phyloP scores from a whole-genome alignment of 1,284 basidiomycete genomes.

The Sutorius eximius region DNA sequence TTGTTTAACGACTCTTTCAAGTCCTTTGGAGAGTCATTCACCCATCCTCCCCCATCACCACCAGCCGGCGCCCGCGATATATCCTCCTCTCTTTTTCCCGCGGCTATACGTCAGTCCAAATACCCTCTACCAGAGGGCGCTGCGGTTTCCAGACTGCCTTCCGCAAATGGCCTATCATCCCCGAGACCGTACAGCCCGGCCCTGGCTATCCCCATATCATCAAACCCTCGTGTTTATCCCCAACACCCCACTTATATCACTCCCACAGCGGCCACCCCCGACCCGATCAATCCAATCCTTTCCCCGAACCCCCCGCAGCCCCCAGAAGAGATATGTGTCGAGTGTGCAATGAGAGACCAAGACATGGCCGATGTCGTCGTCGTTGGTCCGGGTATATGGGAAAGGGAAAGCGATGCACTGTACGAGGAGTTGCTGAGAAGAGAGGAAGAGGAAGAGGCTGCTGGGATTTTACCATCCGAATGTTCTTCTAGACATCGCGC shows the following conservation, averaged over 20 bases:
- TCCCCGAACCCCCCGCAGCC: constrained; percentile 47
- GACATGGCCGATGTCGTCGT: constrained; percentile 98
- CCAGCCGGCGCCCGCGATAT: constrained; percentile 31
- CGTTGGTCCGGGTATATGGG: constrained; percentile 85
- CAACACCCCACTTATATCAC: constrained; percentile 77
- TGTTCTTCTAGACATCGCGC: constrained; percentile 58
- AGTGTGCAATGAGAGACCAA: constrained; percentile 98
- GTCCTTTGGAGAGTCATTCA: constrained; percentile 26
- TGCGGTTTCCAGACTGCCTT: constrained; percentile 34
- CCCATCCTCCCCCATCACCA: constrained; percentile 26
- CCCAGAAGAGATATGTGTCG: constrained; percentile 87
- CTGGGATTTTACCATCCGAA: constrained; percentile 45
- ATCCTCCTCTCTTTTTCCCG: constrained; percentile 35
- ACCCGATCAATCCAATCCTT: constrained; percentile 59
- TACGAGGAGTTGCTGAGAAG: constrained; percentile 78
- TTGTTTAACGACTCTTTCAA: constrained; percentile 34
- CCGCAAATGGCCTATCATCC: constrained; percentile 44
- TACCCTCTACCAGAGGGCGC: constrained; percentile 42
- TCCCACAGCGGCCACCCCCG: constrained; percentile 49
- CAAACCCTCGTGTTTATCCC: constrained; percentile 63
- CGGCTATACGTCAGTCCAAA: constrained; percentile 47
- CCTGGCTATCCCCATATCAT: constrained; percentile 53
- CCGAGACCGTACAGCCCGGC: constrained; percentile 53
- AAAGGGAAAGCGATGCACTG: constrained; percentile 81
- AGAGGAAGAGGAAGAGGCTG: constrained; percentile 68